Base-by-base conservation (phyloP, 1,284 basidiomycete genomes). In the Microbotryomycetes sp. region DNA sequence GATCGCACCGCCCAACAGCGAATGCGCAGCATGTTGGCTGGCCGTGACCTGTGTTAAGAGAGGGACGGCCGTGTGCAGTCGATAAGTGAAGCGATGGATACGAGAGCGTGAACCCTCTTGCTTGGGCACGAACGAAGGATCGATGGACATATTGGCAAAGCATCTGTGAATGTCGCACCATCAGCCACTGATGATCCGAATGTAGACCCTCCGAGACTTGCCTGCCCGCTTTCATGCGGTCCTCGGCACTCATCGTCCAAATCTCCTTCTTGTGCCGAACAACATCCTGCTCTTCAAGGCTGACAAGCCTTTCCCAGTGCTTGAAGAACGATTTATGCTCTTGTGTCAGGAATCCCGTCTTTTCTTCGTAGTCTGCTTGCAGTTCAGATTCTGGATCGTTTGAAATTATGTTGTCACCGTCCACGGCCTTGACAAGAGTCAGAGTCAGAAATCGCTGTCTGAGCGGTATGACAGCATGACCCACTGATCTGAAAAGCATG, bases 401-500 rank as follows among this genome's bases (percentile, higher is more conserved):
- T 0, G 57, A 59, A 30, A 67, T 48, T 11, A 35, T 41, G 13
- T 45, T 16, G 2, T 86, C 81, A 30, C 80, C 76, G 69, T 91
- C 89, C 4, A 88, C 82, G 0, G 87, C 83, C 87, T 91, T 67
- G 3, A 41, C 24, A n/a, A n/a, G 27, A 6, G 0, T 3, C 6
- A 18, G 6, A 13, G 6, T 1, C 9, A n/a, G 53, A n/a, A 5
- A 46, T 3, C 3, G 15, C 60, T 35, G 56, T 35, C 30, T 31
- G n/a, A 29, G 60, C 2, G 15, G 15, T 1, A 2, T n/a, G n/a
- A 30, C 24, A 41, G 30, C 15, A 24, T 24, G 52, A 70, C 81
- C 47, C 64, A 87, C 89, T 79, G 87, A 87, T 53, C 92, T 88
- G 76, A 92, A 97, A 4, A 98, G 80, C 87, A 97, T 92, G 76